These are phyloP conservation scores for Rhizopus sp. DNA, from an alignment of 371 early-diverging fungal genomes.

Conservation along the genomic window DNA sequence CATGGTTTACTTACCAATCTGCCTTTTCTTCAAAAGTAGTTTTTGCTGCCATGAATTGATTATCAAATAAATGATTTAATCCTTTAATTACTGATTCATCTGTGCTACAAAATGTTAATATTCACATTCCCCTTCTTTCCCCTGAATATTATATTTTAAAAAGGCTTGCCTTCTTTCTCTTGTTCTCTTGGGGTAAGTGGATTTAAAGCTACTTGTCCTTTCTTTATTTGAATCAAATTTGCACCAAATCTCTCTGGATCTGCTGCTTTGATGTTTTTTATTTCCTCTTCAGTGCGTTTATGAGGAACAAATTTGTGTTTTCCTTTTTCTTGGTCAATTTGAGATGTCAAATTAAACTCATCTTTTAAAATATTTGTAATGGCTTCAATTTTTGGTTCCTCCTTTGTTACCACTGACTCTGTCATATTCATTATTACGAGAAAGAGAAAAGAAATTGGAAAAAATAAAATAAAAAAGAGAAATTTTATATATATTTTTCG, in stretches of 20 bases:
- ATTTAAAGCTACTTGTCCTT: conserved; percentile 25
- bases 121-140: background rate
- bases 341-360: conserved; percentile 12
- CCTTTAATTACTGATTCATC: conserved; percentile 45
- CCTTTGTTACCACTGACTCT: no score
- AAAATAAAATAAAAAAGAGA: background rate
- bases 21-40: conserved; percentile 26
- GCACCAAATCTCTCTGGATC: conserved; percentile 21
- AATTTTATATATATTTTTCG: no score
- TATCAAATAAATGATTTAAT: conserved; percentile 43
- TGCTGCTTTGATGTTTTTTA: background rate
- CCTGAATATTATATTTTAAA: no score
- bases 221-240: conserved; percentile 18
- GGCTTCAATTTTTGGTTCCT: conserved; percentile 16
- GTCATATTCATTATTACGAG: background rate
- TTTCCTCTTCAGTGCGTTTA: conserved; percentile 4
- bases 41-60: conserved; percentile 45
- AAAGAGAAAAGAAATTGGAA: background rate
- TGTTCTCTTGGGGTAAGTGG: conserved; percentile 40
- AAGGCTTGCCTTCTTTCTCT: conserved; percentile 33
- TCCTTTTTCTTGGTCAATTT: conserved; percentile 5
- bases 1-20: conserved; percentile 12
- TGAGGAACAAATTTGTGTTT: conserved; percentile 14
- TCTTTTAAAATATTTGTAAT: conserved; percentile 21
- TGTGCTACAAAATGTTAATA: conserved; percentile 5